phyloP scores from a whole-genome alignment of 129 eudicot species.

The Helichrysum umbraculigerum region DNA sequence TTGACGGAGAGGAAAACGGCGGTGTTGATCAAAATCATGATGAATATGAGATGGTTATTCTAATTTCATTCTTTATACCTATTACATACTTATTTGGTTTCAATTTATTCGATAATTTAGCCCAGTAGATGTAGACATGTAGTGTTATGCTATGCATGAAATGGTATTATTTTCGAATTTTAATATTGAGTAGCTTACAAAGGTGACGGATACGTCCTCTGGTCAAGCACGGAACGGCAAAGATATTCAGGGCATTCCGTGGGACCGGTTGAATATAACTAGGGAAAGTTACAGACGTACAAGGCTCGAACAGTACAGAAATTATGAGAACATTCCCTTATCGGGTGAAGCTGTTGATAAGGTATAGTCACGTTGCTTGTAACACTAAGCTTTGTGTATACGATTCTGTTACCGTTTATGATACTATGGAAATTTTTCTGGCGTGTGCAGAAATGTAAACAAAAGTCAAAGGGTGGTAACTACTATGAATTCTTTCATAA shows the following conservation, averaged over 20 bases:
- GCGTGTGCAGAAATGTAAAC: conserved; percentile 62
- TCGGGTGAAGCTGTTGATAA: conserved; percentile 33
- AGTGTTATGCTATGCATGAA: conserved; percentile 10
- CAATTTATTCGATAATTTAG: background rate
- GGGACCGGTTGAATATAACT: conserved; percentile 72
- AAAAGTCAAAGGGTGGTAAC: conserved; percentile 62
- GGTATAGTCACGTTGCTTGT: conserved; percentile 29
- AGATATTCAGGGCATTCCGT: conserved; percentile 86
- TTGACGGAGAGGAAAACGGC: conserved; percentile 45
- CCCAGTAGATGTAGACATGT: background rate
- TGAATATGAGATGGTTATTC: conserved; percentile 65
- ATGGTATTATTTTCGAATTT: background rate
- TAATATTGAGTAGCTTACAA: conserved; percentile 43
- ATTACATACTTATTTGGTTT: background rate
- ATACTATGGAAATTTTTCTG: conserved; percentile 11
- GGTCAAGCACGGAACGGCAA: conserved; percentile 77
- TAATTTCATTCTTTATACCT: background rate
- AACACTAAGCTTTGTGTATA: background rate
- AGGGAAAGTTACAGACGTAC: conserved; percentile 40
- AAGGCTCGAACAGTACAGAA: conserved; percentile 30
- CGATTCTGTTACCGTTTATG: background rate
- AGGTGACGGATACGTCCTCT: conserved; percentile 81
- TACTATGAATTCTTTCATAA: conserved; percentile 78
- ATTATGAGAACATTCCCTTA: conserved; percentile 30
- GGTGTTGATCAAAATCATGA: conserved; percentile 45